Evolutionary conservation across 768 basidiomycete species (phyloP), one percentile per base, ranked within the genome.

Genomic region (Omphalotus guepiniiformis): DNA sequence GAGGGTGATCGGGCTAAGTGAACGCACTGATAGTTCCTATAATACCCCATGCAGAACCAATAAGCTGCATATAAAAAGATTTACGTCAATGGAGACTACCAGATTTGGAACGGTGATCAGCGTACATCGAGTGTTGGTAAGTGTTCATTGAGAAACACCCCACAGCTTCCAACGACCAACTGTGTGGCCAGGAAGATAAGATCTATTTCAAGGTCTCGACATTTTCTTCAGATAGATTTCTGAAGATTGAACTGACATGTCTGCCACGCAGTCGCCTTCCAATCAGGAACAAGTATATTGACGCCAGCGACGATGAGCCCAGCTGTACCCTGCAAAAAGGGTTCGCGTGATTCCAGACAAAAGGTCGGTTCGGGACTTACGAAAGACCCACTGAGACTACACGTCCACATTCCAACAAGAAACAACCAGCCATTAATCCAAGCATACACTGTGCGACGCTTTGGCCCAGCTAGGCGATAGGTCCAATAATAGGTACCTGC

Each of bases 371-470:
- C n/a, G 23, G 1, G 25, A 30, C 16, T 48, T 61, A 79, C 80
- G 55, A 85, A 85, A 3, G 76, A 79, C 5, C 81, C 82, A 11
- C 81, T 82, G 30, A 84, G 57, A 16, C 78, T 75, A 49, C 79
- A 71, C 0, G 79, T 85, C 82, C 83, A 85, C 11, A 83, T 78
- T 22, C 83, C 83, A 23, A 82, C 80, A 54, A 83, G 66, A 1
- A 78, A 80, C n/a, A 85, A 62, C 83, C 83, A 85, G 5, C 83
- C 83, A 48, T 80, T 80, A 40, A 85, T 77, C 77, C 83, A 85
- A 13, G 79, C 80, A 2, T 75, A 62, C 9, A 82, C 54, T 4
- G 81, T 62, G 42, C 76, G 69, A 46, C 70, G 72, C 40, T 65
- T 68, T 0, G 79, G 76, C 2, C 80, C 71, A 0, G 79, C 75